Evolutionary conservation across 257 asterid genomes (phyloP).

Genomic region (Eucommia ulmoides): DNA sequence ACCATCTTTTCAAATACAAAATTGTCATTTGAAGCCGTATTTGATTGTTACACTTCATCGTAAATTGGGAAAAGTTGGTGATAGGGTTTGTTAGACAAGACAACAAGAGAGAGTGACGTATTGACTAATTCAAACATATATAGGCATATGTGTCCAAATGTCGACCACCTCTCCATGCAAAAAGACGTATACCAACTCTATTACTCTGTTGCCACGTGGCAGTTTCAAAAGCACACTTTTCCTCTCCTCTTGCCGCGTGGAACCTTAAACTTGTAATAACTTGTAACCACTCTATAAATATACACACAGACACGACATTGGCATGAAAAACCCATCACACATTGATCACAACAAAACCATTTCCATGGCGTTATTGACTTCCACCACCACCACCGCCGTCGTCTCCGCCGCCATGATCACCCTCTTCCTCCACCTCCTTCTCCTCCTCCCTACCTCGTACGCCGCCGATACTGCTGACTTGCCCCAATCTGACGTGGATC

Average conservation of each 20-base stretch:
- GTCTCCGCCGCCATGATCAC: background rate
- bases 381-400: background rate
- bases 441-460: background rate
- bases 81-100: no score
- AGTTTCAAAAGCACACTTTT: background rate
- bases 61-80: no score
- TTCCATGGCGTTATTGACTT: background rate
- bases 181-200: no score
- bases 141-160: no score
- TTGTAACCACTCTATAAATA: background rate
- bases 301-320: background rate
- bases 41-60: no score
- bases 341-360: background rate
- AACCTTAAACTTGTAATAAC: background rate
- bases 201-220: background rate
- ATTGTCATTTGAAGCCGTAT: no score
- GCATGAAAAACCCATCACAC: background rate
- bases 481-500: conserved; percentile 35
- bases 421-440: background rate
- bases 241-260: background rate
- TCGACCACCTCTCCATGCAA: no score
- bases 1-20: no score
- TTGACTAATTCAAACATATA: no score
- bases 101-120: no score
- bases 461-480: background rate